These are phyloP conservation scores for Penicillium decumbens DNA, from an alignment of 2,329 filamentous ascomycete species.

Conservation along the genomic window DNA sequence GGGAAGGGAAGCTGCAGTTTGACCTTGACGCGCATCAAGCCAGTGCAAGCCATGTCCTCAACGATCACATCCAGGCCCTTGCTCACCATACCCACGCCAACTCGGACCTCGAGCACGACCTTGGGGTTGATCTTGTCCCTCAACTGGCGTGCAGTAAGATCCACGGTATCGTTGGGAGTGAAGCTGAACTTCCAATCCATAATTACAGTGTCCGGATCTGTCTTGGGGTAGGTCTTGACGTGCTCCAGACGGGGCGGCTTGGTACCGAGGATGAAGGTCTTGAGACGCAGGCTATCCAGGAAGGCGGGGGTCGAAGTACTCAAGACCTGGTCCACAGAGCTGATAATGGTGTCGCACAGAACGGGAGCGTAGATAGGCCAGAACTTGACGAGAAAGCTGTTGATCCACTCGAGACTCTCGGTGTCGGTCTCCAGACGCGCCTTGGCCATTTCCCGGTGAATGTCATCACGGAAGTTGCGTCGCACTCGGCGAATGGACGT, in stretches of 20 bases:
- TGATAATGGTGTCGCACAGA: conserved; percentile 84
- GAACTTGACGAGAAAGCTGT: conserved; percentile 96
- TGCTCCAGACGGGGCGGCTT: conserved; percentile 96
- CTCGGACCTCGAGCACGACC: conserved; percentile 85
- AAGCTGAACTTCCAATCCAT: conserved; percentile 99
- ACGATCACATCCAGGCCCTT: conserved; percentile 97
- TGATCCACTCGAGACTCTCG: conserved; percentile 97
- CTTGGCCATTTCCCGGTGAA: conserved; percentile 82
- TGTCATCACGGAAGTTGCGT: conserved; percentile 92
- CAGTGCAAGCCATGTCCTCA: conserved; percentile 93
- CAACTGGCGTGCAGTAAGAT: conserved; percentile 83
- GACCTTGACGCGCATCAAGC: conserved; percentile 93
- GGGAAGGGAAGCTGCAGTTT: conserved; percentile 96
- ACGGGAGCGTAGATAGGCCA: conserved; percentile 98
- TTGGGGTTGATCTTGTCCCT: conserved; percentile 98
- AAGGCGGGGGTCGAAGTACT: conserved; percentile 89
- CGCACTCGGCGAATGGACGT: conserved; percentile 90
- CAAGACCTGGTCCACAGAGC: conserved; percentile 90
- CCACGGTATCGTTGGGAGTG: conserved; percentile 86
- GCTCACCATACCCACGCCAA: conserved; percentile 94
- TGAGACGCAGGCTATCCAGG: conserved; percentile 87
- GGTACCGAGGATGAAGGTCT: conserved; percentile 86
- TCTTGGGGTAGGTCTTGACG: conserved; percentile 95
- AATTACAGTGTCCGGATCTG: conserved; percentile 87
- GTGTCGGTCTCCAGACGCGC: conserved; percentile 81